phyloP scores from a whole-genome alignment of 129 eudicot species.

The Flaveria linearis region DNA sequence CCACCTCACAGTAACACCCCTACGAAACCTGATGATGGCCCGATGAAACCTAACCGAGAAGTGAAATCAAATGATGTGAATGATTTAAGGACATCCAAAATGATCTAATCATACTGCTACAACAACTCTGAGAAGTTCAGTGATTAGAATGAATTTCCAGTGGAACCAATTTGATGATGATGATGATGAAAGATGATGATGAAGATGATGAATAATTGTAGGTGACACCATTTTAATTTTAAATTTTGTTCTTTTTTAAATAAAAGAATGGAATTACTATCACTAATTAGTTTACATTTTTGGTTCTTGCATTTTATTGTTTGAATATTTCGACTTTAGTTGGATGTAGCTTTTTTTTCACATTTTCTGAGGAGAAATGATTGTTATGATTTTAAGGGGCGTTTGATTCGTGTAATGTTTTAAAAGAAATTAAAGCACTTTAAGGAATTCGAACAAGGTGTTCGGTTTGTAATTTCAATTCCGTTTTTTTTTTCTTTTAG shows the following conservation, averaged over 20 bases:
- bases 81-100: constrained; percentile 35
- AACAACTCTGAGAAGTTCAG: constrained; percentile 33
- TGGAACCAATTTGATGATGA: constrained; percentile 22
- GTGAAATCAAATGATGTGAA: constrained; percentile 24
- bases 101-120: constrained; percentile 46
- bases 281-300: constrained; percentile 2
- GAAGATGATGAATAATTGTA: constrained; percentile 44
- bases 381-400: neutral
- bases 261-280: constrained; percentile 12
- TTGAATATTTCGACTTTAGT: constrained; percentile 2
- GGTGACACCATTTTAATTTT: constrained; percentile 26
- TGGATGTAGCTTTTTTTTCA: neutral
- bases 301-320: constrained; percentile 17
- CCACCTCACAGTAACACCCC: constrained; percentile 47
- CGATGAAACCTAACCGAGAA: constrained; percentile 33
- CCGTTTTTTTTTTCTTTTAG: too few species aligned
- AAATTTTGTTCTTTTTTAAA: neutral
- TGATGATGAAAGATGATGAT: constrained; percentile 13
- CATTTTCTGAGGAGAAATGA: neutral
- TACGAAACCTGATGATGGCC: constrained; percentile 39
- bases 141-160: constrained; percentile 27
- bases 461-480: too few species aligned
- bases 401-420: too few species aligned
- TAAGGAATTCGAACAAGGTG: too few species aligned
- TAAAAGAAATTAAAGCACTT: too few species aligned